Conservation (phyloP, 106 monocot genomes). For the Vanilla planifolia region DNA sequence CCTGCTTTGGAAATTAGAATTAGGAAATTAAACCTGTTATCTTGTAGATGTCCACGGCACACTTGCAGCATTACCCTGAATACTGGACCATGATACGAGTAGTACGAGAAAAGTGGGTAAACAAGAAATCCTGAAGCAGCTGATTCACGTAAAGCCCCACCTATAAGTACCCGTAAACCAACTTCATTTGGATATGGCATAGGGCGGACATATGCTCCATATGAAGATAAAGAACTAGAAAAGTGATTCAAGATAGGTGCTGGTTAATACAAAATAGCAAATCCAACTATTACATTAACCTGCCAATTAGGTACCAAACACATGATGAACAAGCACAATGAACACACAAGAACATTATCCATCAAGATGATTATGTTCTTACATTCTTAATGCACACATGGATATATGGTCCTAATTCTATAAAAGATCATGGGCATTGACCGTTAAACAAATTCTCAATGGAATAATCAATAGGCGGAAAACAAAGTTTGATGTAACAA, state of each 20-base stretch:
- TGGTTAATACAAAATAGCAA: slow-evolving; percentile 1
- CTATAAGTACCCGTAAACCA: slow-evolving; percentile 95
- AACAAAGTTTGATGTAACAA: no score
- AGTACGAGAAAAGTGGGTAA: slow-evolving; percentile 88
- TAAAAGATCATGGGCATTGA: no score
- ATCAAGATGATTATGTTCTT: no score
- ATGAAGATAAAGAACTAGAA: slow-evolving; percentile 84
- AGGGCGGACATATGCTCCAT: slow-evolving; percentile 92
- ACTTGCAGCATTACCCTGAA: slow-evolving; percentile 89
- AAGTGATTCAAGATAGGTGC: slow-evolving; percentile 14
- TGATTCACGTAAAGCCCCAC: slow-evolving; percentile 88
- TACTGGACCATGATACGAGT: slow-evolving; percentile 92
- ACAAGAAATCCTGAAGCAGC: slow-evolving; percentile 68
- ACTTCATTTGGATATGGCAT: slow-evolving; percentile 98
- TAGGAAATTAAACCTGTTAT: slow-evolving; percentile 32
- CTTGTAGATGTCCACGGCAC: slow-evolving; percentile 42
- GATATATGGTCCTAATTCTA: no score
- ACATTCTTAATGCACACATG: no score
- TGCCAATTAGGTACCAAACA: no score
- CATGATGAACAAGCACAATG: no score
- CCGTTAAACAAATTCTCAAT: no score
- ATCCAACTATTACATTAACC: not conserved
- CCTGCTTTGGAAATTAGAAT: not conserved
- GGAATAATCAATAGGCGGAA: no score
- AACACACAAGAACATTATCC: no score